Evolutionary conservation across 257 asterid species (phyloP).

Genomic region (Gardenia jasminoides): DNA sequence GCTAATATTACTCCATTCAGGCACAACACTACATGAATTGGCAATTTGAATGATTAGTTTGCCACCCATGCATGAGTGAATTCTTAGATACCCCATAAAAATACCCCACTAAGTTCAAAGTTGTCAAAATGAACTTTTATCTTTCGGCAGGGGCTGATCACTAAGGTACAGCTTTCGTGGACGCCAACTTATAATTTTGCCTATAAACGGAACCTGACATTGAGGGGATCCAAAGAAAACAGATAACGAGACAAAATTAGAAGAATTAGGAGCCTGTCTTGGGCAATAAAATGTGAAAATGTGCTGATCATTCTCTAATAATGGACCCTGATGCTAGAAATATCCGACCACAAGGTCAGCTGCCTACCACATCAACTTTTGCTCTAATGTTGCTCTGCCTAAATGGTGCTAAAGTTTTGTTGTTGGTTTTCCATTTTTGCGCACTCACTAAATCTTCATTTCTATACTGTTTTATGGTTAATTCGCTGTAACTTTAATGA

Average conservation of each 20-base stretch:
- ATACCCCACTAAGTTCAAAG: constrained; percentile 1
- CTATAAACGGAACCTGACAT: not conserved
- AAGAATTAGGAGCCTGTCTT: constrained; percentile 12
- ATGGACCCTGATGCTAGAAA: too few relatives aligned
- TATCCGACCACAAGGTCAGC: not conserved
- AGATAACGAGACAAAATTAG: not conserved
- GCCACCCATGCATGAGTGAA: not conserved
- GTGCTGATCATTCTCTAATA: not conserved
- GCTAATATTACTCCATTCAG: not conserved
- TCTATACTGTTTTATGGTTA: too few relatives aligned
- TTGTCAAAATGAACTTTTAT: not conserved
- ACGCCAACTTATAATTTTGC: constrained; percentile 4
- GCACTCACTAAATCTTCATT: not conserved
- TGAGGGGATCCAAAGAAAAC: not conserved
- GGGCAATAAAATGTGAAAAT: not conserved
- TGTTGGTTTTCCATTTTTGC: not conserved
- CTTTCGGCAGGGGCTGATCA: not conserved
- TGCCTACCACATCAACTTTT: not conserved
- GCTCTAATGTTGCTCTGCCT: not conserved
- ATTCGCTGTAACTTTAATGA: too few relatives aligned
- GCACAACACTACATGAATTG: not conserved
- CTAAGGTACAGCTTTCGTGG: constrained; percentile 15
- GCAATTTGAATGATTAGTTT: not conserved
- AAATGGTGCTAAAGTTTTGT: constrained; percentile 12
- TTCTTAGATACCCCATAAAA: not conserved